phyloP scores from a whole-genome alignment of 2,329 filamentous ascomycete species.

The Pseudocercospora musae region DNA sequence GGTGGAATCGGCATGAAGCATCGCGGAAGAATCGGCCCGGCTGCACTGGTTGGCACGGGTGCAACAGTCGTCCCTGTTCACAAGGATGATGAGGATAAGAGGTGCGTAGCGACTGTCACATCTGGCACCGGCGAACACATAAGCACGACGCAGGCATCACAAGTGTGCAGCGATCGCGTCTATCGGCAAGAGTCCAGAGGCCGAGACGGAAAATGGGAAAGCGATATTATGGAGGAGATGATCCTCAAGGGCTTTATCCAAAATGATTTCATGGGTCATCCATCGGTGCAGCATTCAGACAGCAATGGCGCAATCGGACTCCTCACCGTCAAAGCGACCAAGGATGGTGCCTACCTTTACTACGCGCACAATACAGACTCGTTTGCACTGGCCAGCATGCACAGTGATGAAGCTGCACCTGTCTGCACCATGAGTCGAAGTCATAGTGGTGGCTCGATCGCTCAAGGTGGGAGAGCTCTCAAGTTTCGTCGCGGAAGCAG shows the following conservation, averaged over 20 bases:
- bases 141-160: conserved; percentile 89
- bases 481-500: conserved; percentile 10
- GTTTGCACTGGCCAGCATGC: conserved; percentile 82
- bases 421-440: conserved; percentile 84
- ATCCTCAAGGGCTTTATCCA: conserved; percentile 73
- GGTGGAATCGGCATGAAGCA: conserved; percentile 99
- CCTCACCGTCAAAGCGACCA: conserved; percentile 81
- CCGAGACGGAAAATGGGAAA: conserved; percentile 55
- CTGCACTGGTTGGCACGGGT: conserved; percentile 86
- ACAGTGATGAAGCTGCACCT: conserved; percentile 69
- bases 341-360: conserved; percentile 74
- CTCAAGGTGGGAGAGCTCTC: conserved; percentile 29
- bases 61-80: conserved; percentile 82
- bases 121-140: conserved; percentile 98
- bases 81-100: conserved; percentile 63
- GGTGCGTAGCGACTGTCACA: conserved; percentile 77
- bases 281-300: conserved; percentile 74
- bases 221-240: conserved; percentile 55
- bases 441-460: conserved; percentile 47
- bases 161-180: conserved; percentile 79
- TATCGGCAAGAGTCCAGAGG: conserved; percentile 63
- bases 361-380: conserved; percentile 96
- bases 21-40: conserved; percentile 83
- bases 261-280: conserved; percentile 90
- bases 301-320: conserved; percentile 88